These are phyloP conservation scores for Colletotrichum sp. DNA, from an alignment of 2,329 filamentous ascomycete genomes.

Conservation along the genomic window DNA sequence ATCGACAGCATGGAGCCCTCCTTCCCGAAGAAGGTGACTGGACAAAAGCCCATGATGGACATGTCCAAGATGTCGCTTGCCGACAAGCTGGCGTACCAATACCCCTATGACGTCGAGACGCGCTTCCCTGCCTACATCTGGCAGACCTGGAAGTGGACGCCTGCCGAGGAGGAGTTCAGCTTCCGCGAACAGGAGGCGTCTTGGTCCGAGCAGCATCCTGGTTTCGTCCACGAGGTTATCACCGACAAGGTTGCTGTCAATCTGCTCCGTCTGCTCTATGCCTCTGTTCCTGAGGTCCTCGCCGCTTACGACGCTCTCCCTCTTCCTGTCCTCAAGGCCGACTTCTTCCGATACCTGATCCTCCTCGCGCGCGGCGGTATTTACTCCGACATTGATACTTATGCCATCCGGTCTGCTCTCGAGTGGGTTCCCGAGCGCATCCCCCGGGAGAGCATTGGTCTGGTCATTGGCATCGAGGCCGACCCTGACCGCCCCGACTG, in stretches of 20 bases:
- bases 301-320: slow-evolving; percentile 79
- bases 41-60: slow-evolving; percentile 72
- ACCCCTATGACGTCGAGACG: slow-evolving; percentile 85
- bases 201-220: slow-evolving; percentile 87
- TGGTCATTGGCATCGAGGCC: slow-evolving; percentile 94
- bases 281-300: slow-evolving; percentile 78
- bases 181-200: slow-evolving; percentile 87
- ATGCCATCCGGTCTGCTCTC: slow-evolving; percentile 79
- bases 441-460: slow-evolving; percentile 77
- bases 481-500: slow-evolving; percentile 93
- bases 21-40: slow-evolving; percentile 35
- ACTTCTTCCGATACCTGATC: slow-evolving; percentile 80
- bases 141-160: slow-evolving; percentile 97
- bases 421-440: slow-evolving; percentile 87
- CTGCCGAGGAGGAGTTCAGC: slow-evolving; percentile 76
- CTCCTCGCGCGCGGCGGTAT: slow-evolving; percentile 65
- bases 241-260: slow-evolving; percentile 87
- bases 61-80: slow-evolving; percentile 73
- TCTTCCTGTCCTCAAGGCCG: slow-evolving; percentile 77
- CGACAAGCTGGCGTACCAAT: slow-evolving; percentile 90
- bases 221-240: slow-evolving; percentile 95
- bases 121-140: slow-evolving; percentile 98
- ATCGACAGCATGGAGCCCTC: slow-evolving; percentile 3
- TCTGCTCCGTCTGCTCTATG: slow-evolving; percentile 85
- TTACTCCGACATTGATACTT: slow-evolving; percentile 93